Evolutionary conservation across 1,284 basidiomycete genomes (phyloP).

Genomic region (Trichosporon sp.): DNA sequence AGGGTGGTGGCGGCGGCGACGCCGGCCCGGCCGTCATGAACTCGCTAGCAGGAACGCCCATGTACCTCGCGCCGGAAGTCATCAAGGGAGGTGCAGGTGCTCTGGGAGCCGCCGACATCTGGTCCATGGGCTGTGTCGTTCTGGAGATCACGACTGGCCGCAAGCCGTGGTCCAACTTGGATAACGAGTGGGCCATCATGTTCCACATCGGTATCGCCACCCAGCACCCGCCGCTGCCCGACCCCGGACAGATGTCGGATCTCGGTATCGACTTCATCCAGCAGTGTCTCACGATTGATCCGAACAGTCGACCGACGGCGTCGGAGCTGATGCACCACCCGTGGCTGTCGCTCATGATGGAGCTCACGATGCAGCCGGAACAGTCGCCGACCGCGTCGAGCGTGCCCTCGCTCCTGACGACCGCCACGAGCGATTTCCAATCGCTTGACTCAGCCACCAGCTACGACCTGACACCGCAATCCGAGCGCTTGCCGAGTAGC

Average conservation of each 20-base stretch:
- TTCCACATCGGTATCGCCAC: constrained; percentile 98
- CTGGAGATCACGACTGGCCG: constrained; percentile 90
- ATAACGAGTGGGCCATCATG: constrained; percentile 99
- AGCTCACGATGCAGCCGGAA: constrained; percentile 19
- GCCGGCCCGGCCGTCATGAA: constrained; percentile 57
- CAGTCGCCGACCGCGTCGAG: constrained; percentile 10
- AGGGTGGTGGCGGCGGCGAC: constrained; percentile 47
- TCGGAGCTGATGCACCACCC: constrained; percentile 79
- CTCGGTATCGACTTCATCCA: constrained; percentile 92
- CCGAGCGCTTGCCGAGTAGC: background rate
- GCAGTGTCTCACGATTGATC: constrained; percentile 84
- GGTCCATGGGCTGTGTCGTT: constrained; percentile 90
- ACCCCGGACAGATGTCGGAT: constrained; percentile 80
- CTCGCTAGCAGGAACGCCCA: constrained; percentile 93
- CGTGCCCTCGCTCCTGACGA: constrained; percentile 10
- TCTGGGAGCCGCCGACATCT: constrained; percentile 97
- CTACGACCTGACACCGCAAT: background rate
- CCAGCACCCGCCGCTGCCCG: constrained; percentile 92
- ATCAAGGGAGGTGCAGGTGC: constrained; percentile 74
- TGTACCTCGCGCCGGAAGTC: constrained; percentile 99
- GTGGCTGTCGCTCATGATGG: constrained; percentile 64
- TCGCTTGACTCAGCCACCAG: background rate
- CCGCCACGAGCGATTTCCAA: background rate
- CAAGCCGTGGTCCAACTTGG: constrained; percentile 96
- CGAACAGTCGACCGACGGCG: constrained; percentile 76